Evolutionary conservation across 352 stramenopile species (phyloP).

Genomic region (Phytophthora multivora): DNA sequence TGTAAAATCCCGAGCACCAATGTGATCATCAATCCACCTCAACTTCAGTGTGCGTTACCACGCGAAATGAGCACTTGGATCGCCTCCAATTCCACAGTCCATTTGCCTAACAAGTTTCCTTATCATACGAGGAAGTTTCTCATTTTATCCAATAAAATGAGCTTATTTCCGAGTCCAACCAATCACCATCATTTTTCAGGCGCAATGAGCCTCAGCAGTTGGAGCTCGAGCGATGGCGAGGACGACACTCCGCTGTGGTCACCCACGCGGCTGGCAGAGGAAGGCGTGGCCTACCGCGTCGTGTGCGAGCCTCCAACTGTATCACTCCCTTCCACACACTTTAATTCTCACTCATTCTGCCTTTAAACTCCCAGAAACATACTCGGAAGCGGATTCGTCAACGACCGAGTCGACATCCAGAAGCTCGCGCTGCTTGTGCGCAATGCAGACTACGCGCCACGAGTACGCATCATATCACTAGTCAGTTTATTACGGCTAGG

Average conservation of each 20-base stretch:
- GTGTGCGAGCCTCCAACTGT: conserved; percentile 41
- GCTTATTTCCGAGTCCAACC: background rate
- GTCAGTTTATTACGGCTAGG: background rate
- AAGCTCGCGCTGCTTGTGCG: conserved; percentile 68
- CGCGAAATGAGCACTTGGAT: too few species aligned
- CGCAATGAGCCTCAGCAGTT: conserved; percentile 29
- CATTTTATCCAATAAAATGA: conserved; percentile 3
- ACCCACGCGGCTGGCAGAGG: conserved; percentile 42
- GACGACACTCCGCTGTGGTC: conserved; percentile 38
- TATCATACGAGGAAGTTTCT: too few species aligned
- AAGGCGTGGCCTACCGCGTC: conserved; percentile 59
- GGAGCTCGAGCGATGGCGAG: conserved; percentile 31
- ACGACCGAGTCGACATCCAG: conserved; percentile 58
- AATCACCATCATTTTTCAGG: conserved; percentile 23
- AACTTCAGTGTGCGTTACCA: too few species aligned
- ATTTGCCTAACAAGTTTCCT: too few species aligned
- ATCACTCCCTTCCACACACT: background rate
- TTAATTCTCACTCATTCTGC: background rate
- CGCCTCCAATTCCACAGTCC: too few species aligned
- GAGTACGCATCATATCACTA: conserved; percentile 31
- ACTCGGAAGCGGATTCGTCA: conserved; percentile 63
- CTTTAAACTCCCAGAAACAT: conserved; percentile 49
- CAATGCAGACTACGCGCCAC: conserved; percentile 71
- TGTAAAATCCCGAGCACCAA: too few species aligned
- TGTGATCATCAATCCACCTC: too few species aligned